Evolutionary conservation across 305 asterid species (phyloP), one percentile per base, ranked within the genome.

Genomic region (Withania somnifera): DNA sequence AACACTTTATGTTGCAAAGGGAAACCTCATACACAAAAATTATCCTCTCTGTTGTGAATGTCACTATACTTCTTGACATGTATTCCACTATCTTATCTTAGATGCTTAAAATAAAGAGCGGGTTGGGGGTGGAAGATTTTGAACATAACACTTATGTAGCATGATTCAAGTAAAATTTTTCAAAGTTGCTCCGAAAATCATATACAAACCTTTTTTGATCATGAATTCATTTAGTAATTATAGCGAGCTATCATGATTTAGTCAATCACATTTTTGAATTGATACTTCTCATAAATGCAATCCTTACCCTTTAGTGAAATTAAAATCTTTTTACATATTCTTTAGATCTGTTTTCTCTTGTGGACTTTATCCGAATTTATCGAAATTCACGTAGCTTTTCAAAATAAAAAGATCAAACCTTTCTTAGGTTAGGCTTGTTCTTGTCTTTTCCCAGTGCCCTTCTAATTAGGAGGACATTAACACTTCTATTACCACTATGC

Each of bases 401-500:
- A 26, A 50, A 50, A 50, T 5, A 26, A 26, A 75, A 75, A 15
- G 11, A 75, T 75, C 61, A 28, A 19, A 50, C 26, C 2, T 7
- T 15, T 83, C 83, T 56, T 47, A 66, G 68, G 45, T 63, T 38
- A 58, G 60, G 32, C 24, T 75, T 82, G 66, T 83, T 61, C 82
- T 51, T 80, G 64, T 84, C 82, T 67, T 83, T 86, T 78, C 67
- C 88, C 94, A 98, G 99, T 75, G 93, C 90, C n/a, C 94, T 94
- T 84, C 82, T 95, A 84, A 92, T 92, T 32, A 94, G 90, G 82
- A 90, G 99, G 90, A 93, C 98, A 19, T 1, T 90, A 67, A 97
- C 97, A 82, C 94, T 94, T 68, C 91, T 94, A 84, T 89, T 45
- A 92, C 94, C 84, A 92, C 94, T 79, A 93, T 98, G 45, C 69